Percentiles rank a stretch among this genome's conserved stretches.
These are phyloP conservation scores for Excoecaria cochinchinensis DNA, from an alignment of 345 rosid genomes.

Conservation along the genomic window DNA sequence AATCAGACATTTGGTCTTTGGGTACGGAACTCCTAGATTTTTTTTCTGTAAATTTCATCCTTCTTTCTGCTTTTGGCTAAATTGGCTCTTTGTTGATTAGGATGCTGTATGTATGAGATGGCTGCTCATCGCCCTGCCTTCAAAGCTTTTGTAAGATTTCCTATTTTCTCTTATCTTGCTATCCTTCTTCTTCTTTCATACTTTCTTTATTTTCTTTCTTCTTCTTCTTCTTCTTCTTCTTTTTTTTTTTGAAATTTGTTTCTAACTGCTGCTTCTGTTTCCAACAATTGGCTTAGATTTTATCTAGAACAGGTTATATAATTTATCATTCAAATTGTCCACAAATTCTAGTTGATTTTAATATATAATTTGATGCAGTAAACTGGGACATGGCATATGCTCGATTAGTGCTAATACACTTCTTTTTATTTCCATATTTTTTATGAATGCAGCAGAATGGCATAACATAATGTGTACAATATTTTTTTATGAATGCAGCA, in stretches of 20 bases:
- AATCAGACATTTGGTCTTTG: slow-evolving; percentile 98
- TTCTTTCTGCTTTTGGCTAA: slow-evolving; percentile 23
- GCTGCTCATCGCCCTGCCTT: slow-evolving; percentile 98
- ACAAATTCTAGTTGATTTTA: not conserved
- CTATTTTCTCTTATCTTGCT: slow-evolving; percentile 15
- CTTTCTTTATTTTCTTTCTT: slow-evolving; percentile 9
- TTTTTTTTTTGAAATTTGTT: slow-evolving; percentile 2
- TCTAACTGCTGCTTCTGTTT: slow-evolving; percentile 6
- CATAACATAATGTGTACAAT: not conserved
- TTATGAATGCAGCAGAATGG: not conserved
- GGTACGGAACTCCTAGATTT: slow-evolving; percentile 44
- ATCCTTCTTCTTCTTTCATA: slow-evolving; percentile 9
- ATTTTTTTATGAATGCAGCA: no score
- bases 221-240: not conserved
- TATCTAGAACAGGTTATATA: not conserved
- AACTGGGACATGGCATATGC: not conserved
- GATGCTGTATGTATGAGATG: slow-evolving; percentile 98
- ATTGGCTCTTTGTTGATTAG: slow-evolving; percentile 46
- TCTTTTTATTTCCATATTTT: not conserved
- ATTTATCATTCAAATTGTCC: not conserved
- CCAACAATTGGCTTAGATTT: not conserved
- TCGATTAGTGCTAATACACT: not conserved
- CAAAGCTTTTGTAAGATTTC: slow-evolving; percentile 89
- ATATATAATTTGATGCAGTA: not conserved
- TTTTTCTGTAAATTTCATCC: not conserved